phyloP scores from a whole-genome alignment of 2,329 filamentous ascomycete genomes.

The Calonectria naviculata region DNA sequence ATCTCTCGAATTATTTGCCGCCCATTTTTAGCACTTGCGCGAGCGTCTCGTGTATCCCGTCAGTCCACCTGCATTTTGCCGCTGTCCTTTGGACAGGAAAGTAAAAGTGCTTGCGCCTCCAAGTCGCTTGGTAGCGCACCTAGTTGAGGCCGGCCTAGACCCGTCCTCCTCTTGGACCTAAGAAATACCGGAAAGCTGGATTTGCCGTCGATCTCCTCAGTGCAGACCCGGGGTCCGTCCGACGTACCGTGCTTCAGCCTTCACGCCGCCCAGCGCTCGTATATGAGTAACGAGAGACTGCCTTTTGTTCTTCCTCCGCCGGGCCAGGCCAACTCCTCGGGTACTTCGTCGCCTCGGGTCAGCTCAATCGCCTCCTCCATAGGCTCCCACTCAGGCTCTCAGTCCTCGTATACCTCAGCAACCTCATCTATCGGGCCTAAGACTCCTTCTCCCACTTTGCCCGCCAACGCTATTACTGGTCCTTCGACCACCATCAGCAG shows the following conservation, averaged over 20 bases:
- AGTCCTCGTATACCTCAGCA: slow-evolving; percentile 66
- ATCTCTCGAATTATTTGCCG: slow-evolving; percentile 5
- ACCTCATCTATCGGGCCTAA: slow-evolving; percentile 74
- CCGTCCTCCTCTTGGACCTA: slow-evolving; percentile 16
- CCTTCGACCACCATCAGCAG: slow-evolving; percentile 45
- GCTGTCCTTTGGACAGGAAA: slow-evolving; percentile 2
- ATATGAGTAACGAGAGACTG: slow-evolving; percentile 76
- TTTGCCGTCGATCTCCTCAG: slow-evolving; percentile 87
- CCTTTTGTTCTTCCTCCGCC: slow-evolving; percentile 77
- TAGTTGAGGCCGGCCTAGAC: slow-evolving; percentile 14
- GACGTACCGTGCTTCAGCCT: slow-evolving; percentile 78
- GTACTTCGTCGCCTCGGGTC: slow-evolving; percentile 79
- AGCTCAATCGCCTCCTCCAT: slow-evolving; percentile 76
- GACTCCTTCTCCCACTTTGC: slow-evolving; percentile 79
- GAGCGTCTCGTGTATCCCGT: slow-evolving; percentile 1
- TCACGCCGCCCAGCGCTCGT: slow-evolving; percentile 68
- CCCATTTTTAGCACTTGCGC: background rate
- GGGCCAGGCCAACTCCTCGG: slow-evolving; percentile 77
- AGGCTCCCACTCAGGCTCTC: slow-evolving; percentile 63
- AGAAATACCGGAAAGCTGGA: slow-evolving; percentile 88
- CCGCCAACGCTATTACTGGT: slow-evolving; percentile 54
- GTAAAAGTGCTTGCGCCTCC: slow-evolving; percentile 1
- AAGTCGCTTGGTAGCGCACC: slow-evolving; percentile 12
- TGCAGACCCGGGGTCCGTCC: slow-evolving; percentile 81
- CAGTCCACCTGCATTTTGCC: background rate